Conservation (phyloP, 176 grass and related monocot species). For the Triticum monococcum region DNA sequence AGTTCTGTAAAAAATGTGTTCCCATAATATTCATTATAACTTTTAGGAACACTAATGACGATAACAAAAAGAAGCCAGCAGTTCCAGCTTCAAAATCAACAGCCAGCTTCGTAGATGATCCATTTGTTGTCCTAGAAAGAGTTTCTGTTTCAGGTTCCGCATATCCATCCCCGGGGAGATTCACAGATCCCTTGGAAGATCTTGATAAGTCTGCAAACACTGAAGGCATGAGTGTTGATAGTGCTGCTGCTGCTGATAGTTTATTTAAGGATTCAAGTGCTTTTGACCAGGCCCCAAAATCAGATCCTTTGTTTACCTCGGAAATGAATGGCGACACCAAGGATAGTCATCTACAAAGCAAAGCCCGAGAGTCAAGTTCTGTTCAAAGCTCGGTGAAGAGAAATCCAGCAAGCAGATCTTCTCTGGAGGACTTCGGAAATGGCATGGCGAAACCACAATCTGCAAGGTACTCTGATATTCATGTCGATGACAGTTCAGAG, state of each 20-base stretch:
- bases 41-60: slow-evolving; percentile 62
- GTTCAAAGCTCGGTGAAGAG: slow-evolving; percentile 44
- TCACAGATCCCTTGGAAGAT: slow-evolving; percentile 60
- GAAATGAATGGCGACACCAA: slow-evolving; percentile 53
- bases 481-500: slow-evolving; percentile 41
- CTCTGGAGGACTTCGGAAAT: slow-evolving; percentile 53
- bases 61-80: slow-evolving; percentile 40
- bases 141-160: slow-evolving; percentile 45
- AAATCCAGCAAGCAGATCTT: slow-evolving; percentile 43
- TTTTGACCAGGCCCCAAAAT: slow-evolving; percentile 53
- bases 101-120: slow-evolving; percentile 47
- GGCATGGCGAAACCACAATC: slow-evolving; percentile 42
- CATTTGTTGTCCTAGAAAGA: slow-evolving; percentile 76
- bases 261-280: slow-evolving; percentile 47
- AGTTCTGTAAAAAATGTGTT: background rate
- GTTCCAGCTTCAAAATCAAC: slow-evolving; percentile 40
- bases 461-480: slow-evolving; percentile 53
- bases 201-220: slow-evolving; percentile 35
- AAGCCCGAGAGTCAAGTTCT: slow-evolving; percentile 42
- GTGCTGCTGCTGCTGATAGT: slow-evolving; percentile 36
- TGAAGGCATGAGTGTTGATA: slow-evolving; percentile 39
- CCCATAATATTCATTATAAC: slow-evolving; percentile 19
- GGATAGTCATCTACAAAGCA: slow-evolving; percentile 35
- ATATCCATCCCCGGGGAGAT: slow-evolving; percentile 51
- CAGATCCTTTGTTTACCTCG: slow-evolving; percentile 46